Conservation (phyloP, 2,329 filamentous ascomycete species). For the Zymoseptoria tritici region DNA sequence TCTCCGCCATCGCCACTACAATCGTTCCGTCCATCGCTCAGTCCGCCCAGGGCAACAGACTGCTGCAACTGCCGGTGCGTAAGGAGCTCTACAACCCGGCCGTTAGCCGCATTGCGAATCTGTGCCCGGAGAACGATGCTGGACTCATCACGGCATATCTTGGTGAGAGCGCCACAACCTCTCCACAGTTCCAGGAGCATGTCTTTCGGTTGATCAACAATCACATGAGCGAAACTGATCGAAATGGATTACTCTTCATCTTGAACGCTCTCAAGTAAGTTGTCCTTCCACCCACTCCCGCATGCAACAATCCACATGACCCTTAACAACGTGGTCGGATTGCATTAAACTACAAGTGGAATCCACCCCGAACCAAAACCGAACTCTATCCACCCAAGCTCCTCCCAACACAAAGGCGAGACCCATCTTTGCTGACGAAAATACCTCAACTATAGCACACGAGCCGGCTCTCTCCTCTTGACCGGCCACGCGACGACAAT, state of each 20-base stretch:
- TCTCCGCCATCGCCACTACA: conserved; percentile 51
- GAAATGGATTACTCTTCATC: conserved; percentile 44
- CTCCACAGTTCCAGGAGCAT: conserved; percentile 47
- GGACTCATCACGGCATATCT: conserved; percentile 25
- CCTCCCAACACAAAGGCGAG: conserved; percentile 12
- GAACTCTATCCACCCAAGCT: not conserved
- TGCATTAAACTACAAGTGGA: not conserved
- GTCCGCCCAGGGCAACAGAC: conserved; percentile 13
- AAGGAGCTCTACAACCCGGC: conserved; percentile 37
- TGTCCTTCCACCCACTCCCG: not conserved
- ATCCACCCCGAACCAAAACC: not conserved
- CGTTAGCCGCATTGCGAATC: conserved; percentile 44
- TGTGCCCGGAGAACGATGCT: conserved; percentile 35
- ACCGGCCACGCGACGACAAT: conserved; percentile 61
- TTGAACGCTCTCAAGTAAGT: conserved; percentile 48
- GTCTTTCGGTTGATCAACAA: conserved; percentile 43
- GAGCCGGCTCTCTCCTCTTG: conserved; percentile 55
- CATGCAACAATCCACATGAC: not conserved
- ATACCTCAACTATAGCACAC: conserved; percentile 41
- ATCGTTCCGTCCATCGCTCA: conserved; percentile 43
- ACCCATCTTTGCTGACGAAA: conserved; percentile 11
- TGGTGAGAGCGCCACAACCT: conserved; percentile 33
- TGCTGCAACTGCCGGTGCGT: conserved; percentile 22
- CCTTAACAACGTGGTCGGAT: not conserved
- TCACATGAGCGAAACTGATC: conserved; percentile 43